Percentiles rank a stretch among this genome's conserved stretches.
phyloP scores from a whole-genome alignment of 2,329 filamentous ascomycete genomes.

The Penicillium occitanis region DNA sequence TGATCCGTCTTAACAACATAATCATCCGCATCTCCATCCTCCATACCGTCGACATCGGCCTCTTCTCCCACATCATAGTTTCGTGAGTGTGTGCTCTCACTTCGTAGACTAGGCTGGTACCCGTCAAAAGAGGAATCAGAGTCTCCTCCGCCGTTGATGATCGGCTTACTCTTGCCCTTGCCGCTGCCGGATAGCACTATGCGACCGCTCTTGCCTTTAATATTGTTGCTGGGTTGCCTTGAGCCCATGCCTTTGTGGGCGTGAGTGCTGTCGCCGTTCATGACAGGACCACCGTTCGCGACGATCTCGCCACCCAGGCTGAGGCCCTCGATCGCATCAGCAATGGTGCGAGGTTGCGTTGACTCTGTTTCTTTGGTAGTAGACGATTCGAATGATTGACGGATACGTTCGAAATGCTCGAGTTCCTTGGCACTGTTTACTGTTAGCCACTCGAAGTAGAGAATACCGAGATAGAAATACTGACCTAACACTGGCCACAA shows the following conservation, averaged over 20 bases:
- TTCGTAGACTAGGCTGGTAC: conserved; percentile 18
- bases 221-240: conserved; percentile 23
- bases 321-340: conserved; percentile 40
- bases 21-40: conserved; percentile 37
- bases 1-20: conserved; percentile 43
- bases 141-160: conserved; percentile 34
- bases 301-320: conserved; percentile 28
- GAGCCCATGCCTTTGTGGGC: conserved; percentile 34
- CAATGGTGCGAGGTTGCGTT: conserved; percentile 35
- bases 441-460: conserved; percentile 26
- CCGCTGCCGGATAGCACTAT: conserved; percentile 24
- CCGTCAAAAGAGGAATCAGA: conserved; percentile 33
- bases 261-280: conserved; percentile 23
- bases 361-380: conserved; percentile 45
- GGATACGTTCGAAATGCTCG: conserved; percentile 82
- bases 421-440: conserved; percentile 75
- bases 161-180: conserved; percentile 42
- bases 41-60: conserved; percentile 28
- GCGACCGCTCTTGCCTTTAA: conserved; percentile 31
- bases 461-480: conserved; percentile 18
- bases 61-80: conserved; percentile 29
- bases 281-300: conserved; percentile 25
- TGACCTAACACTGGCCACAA: conserved; percentile 80
- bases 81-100: conserved; percentile 22
- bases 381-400: conserved; percentile 73